phyloP scores from a whole-genome alignment of 2,329 filamentous ascomycete species.

The Penicillium sp. region DNA sequence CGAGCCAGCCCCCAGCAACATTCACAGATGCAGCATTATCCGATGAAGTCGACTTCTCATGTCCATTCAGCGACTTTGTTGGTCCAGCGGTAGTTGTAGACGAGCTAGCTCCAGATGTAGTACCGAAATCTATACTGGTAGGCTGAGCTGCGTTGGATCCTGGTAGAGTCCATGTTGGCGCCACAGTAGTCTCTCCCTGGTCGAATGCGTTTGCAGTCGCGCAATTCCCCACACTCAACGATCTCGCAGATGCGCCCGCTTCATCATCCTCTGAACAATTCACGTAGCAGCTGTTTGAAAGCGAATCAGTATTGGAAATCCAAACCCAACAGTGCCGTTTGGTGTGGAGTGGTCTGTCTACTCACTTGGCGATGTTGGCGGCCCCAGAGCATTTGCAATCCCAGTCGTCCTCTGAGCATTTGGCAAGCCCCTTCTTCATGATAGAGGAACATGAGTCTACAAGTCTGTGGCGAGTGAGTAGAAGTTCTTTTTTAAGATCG shows the following conservation, averaged over 20 bases:
- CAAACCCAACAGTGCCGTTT: neutral
- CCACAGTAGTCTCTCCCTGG: slow-evolving; percentile 14
- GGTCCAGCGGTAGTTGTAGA: slow-evolving; percentile 1
- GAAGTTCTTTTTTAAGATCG: too few relatives aligned
- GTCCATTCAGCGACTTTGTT: neutral
- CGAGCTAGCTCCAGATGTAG: neutral
- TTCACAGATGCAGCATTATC: slow-evolving; percentile 17
- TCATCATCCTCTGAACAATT: slow-evolving; percentile 19
- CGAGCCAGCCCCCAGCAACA: slow-evolving; percentile 16
- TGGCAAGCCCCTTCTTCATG: slow-evolving; percentile 15
- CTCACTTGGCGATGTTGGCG: slow-evolving; percentile 26
- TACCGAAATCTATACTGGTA: neutral
- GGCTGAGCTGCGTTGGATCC: slow-evolving; percentile 11
- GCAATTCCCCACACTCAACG: slow-evolving; percentile 16
- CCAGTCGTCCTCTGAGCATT: slow-evolving; percentile 18
- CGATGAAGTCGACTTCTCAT: slow-evolving; percentile 15
- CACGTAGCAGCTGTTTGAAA: slow-evolving; percentile 18
- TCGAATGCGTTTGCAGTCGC: slow-evolving; percentile 25
- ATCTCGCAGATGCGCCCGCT: slow-evolving; percentile 13
- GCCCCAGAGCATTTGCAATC: slow-evolving; percentile 24
- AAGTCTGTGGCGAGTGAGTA: slow-evolving; percentile 13
- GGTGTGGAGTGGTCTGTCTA: neutral
- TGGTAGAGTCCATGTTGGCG: slow-evolving; percentile 14
- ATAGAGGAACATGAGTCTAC: slow-evolving; percentile 18
- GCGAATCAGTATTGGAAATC: neutral